A percentile compares a stretch with the other conserved stretches of the same genome.
These are phyloP conservation scores for Cyclotella sp. DNA, from an alignment of 108 stramenopile species.

Conservation along the genomic window DNA sequence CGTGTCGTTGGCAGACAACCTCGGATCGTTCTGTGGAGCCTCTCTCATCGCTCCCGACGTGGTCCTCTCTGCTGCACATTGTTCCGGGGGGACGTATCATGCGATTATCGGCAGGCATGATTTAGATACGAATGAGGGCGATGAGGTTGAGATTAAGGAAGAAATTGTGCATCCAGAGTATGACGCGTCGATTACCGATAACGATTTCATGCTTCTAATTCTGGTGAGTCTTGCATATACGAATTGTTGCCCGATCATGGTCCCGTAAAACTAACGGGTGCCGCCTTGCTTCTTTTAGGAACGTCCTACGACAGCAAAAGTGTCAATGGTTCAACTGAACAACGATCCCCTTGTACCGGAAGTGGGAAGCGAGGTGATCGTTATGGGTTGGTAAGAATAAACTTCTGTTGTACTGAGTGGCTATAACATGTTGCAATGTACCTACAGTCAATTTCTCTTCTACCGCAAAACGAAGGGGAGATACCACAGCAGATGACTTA, in stretches of 20 bases:
- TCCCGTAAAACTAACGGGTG: too few relatives aligned
- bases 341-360: slow-evolving; percentile 28
- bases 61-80: slow-evolving; percentile 24
- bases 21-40: slow-evolving; percentile 30
- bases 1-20: slow-evolving; percentile 17
- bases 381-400: slow-evolving; percentile 55
- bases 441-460: too few relatives aligned
- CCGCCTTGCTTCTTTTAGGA: neutral
- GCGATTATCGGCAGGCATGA: slow-evolving; percentile 27
- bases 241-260: too few relatives aligned
- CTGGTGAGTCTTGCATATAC: slow-evolving; percentile 15
- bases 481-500: slow-evolving; percentile 12
- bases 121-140: slow-evolving; percentile 5
- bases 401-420: too few relatives aligned
- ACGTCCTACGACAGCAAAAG: slow-evolving; percentile 16
- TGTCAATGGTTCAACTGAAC: slow-evolving; percentile 27
- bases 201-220: slow-evolving; percentile 37
- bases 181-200: slow-evolving; percentile 15
- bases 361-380: slow-evolving; percentile 35
- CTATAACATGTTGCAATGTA: too few relatives aligned
- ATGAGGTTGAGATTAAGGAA: slow-evolving; percentile 14
- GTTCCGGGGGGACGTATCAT: slow-evolving; percentile 1
- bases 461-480: slow-evolving; percentile 19
- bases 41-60: slow-evolving; percentile 33
- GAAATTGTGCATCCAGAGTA: slow-evolving; percentile 30